These are phyloP conservation scores for Nadsonia starkeyi-henricii DNA, from an alignment of 1,139 yeast species.

Conservation along the genomic window DNA sequence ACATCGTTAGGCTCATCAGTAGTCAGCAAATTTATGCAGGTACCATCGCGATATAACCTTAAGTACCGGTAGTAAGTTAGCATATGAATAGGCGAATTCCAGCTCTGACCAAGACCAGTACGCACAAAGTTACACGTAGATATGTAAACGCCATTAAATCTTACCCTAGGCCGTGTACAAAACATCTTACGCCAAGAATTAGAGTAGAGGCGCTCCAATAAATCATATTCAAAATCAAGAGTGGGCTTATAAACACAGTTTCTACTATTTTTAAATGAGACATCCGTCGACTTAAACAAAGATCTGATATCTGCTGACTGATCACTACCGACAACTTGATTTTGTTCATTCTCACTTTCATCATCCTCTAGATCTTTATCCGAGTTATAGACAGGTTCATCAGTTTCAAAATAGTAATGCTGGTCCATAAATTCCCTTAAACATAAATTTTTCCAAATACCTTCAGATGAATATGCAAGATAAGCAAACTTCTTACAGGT, in stretches of 20 bases:
- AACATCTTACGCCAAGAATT: conserved; percentile 27
- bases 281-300: background rate
- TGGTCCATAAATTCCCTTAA: conserved; percentile 44
- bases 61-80: conserved; percentile 80
- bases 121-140: conserved; percentile 74
- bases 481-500: conserved; percentile 50
- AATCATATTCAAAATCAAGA: background rate
- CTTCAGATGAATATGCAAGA: conserved; percentile 42
- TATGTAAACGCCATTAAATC: conserved; percentile 73
- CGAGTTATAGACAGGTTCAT: background rate
- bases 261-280: background rate
- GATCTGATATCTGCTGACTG: background rate
- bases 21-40: conserved; percentile 13
- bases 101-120: conserved; percentile 62
- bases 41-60: conserved; percentile 70
- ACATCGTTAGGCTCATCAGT: conserved; percentile 18
- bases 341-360: conserved; percentile 5
- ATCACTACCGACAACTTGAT: background rate
- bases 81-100: conserved; percentile 66
- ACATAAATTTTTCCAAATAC: conserved; percentile 46
- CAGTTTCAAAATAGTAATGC: conserved; percentile 17
- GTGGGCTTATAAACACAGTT: conserved; percentile 1
- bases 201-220: background rate
- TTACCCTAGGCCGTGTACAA: conserved; percentile 49
- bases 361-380: conserved; percentile 8